Base-by-base conservation (phyloP, 345 rosid species). In the Bruguiera sexangula region DNA sequence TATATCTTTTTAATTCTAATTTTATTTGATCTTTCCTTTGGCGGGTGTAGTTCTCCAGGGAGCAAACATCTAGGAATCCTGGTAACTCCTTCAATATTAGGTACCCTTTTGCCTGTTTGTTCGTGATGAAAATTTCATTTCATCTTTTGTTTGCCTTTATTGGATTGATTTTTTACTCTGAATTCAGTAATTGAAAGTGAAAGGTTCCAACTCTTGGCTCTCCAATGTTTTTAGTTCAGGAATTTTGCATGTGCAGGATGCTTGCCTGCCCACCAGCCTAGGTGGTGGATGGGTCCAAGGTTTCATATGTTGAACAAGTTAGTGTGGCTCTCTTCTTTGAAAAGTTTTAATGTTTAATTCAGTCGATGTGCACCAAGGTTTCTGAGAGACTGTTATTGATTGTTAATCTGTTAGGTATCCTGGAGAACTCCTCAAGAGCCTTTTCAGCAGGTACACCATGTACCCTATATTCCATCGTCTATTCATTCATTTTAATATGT, bases 361-460 rank as follows among this genome's bases (percentile, higher is more conserved):
- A 24, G 62, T 19, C 73, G 1, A 0, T 53, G 6, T 53, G 26
- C 10, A 2, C 10, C 20, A 6, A 53, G 24, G 20, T n/a, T n/a
- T n/a, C 57, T 53, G 10, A 15, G 10, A 11, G 57, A 6, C 24
- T 53, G 29, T 27, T 0, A 20, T 53, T n/a, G 6, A 5, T 22
- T 3, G 3, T n/a, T 53, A 53, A 20, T 53, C 24, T 6, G 57
- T 52, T 78, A 88, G 98, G 93, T 95, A 53, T 93, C 90, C 76
- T 87, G 96, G 93, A 84, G 98, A 63, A 88, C 96, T 82, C 98
- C 93, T 53, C 89, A 87, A 74, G 90, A 90, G 82, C 98, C 96
- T 22, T 93, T 90, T 77, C 88, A 96, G 53, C 96, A 88, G 92
- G 98, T 93, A 75, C n/a, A 19, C 22, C n/a, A 53, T 53, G 18